Base-by-base conservation (phyloP, 345 rosid genomes). In the Rhodamnia argentea region DNA sequence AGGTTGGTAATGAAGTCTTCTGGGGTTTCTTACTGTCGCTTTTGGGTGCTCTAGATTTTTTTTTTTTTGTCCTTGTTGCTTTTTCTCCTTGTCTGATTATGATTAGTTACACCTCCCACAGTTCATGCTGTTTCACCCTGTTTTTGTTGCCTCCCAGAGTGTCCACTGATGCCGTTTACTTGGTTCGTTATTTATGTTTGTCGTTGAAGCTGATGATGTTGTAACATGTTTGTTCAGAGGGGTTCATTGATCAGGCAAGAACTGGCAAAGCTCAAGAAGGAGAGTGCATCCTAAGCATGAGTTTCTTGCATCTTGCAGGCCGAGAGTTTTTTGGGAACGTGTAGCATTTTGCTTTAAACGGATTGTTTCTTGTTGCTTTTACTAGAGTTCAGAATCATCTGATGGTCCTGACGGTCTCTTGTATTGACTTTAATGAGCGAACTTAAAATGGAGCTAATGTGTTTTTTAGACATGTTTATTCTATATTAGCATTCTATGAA, bases 211-310 rank as follows among this genome's bases (percentile, higher is more conserved):
- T 55, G 62, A 20, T 29, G 52, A 83, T 5, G 18, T 23, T 32
- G 20, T 52, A 56, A 55, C 62, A 50, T 37, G 70, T 62, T 52
- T 51, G 18, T 88, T 90, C 94, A 94, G 96, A 92, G 82, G 70
- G 93, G 89, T 86, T 94, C 93, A 59, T 86, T 92, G 53, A 84
- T 94, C 85, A 91, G 93, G 94, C 94, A 94, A 58, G 95, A 94
- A 88, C 92, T 94, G 44, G 89, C 94, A 1, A 94, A 94, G 91
- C 88, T 92, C 87, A 92, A 91, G 89, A 94, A 92, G 85, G 92
- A 89, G 90, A 89, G 37, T 26, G 78, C 89, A 6, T 62, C 90
- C 56, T 89, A 87, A 86, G 86, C 87, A 40, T 64, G 82, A 64
- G 15, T 54, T 74, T 64, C 27, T 74, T 23, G 27, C 10, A 4